These are phyloP conservation scores for Harringtonia lauricola DNA, from an alignment of 2,329 filamentous ascomycete genomes.

Conservation along the genomic window DNA sequence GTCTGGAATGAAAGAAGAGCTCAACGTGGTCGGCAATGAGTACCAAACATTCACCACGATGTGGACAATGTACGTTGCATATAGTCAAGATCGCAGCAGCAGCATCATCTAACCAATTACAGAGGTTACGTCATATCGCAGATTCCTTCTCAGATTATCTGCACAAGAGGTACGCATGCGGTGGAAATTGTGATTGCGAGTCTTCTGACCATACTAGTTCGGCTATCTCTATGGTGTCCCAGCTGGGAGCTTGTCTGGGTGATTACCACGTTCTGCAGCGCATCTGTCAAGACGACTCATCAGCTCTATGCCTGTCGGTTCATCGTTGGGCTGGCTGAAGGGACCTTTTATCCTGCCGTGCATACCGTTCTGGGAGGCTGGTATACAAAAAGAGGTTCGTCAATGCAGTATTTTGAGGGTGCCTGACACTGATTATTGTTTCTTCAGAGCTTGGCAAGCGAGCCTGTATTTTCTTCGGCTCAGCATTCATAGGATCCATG, in stretches of 20 bases:
- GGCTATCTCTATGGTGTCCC: constrained; percentile 1
- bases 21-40: neutral
- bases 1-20: constrained; percentile 1
- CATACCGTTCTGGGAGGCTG: neutral
- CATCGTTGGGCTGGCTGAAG: neutral
- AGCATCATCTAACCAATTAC: neutral
- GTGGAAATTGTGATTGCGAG: neutral
- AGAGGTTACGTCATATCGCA: neutral
- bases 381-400: neutral
- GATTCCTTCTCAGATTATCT: constrained; percentile 1
- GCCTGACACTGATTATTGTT: too few relatives aligned
- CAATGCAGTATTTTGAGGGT: neutral
- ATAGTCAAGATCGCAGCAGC: neutral
- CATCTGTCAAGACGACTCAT: neutral
- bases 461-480: neutral
- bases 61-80: neutral
- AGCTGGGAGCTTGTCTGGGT: constrained; percentile 2
- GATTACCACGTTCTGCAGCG: neutral
- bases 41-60: constrained; percentile 2
- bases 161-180: neutral
- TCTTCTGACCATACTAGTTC: neutral
- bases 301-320: constrained; percentile 1
- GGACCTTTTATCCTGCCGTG: neutral
- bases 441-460: neutral
- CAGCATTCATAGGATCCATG: constrained; percentile 1